A percentile compares a stretch with the other conserved stretches of the same genome.
Conservation (phyloP, 345 rosid species). For the Litchi chinensis region DNA sequence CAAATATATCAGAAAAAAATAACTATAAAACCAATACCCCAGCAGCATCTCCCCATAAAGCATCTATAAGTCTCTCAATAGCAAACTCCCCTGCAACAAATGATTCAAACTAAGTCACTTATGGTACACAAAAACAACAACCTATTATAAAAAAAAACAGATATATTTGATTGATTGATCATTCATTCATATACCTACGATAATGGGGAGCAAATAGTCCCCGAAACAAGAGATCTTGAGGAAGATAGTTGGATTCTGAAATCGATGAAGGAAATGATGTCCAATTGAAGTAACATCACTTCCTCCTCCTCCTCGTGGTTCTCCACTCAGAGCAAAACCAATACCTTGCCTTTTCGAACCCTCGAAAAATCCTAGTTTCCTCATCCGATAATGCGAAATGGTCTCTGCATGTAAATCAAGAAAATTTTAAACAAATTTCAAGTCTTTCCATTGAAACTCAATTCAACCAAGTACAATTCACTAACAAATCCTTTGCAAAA, state of each 20-base stretch:
- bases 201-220: slow-evolving; percentile 77
- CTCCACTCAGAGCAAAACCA: slow-evolving; percentile 20
- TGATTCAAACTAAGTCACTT: slow-evolving; percentile 24
- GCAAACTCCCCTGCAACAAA: slow-evolving; percentile 68
- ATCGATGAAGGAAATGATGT: slow-evolving; percentile 58
- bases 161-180: not conserved
- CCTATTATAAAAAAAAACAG: not conserved
- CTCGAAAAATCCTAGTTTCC: slow-evolving; percentile 46
- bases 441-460: too few species aligned
- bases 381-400: slow-evolving; percentile 49
- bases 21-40: slow-evolving; percentile 43
- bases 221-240: slow-evolving; percentile 87
- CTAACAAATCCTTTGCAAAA: too few species aligned
- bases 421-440: not conserved
- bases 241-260: slow-evolving; percentile 80
- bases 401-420: slow-evolving; percentile 43
- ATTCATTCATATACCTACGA: slow-evolving; percentile 48
- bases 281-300: slow-evolving; percentile 45
- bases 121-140: not conserved
- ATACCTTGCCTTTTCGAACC: slow-evolving; percentile 35
- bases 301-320: slow-evolving; percentile 19
- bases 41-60: slow-evolving; percentile 35
- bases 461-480: too few species aligned
- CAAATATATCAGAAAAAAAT: not conserved
- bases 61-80: slow-evolving; percentile 59